Evolutionary conservation across 345 rosid species (phyloP).

Genomic region (Litchi chinensis): DNA sequence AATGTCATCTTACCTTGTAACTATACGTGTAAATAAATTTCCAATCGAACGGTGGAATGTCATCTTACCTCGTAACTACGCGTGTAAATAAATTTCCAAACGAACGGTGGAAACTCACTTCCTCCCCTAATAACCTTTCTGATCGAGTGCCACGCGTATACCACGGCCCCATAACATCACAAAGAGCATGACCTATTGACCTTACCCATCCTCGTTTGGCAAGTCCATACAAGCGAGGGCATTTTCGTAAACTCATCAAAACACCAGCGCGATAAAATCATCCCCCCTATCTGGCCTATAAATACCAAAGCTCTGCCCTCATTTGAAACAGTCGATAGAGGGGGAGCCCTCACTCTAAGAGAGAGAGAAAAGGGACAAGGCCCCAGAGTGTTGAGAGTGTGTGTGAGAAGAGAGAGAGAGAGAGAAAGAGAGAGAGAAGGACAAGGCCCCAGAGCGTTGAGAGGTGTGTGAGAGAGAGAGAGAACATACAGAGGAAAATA

Average conservation of each 20-base stretch:
- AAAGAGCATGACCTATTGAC: not conserved
- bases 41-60: conserved; percentile 10
- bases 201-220: not conserved
- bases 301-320: conserved; percentile 4
- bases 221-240: conserved; percentile 23
- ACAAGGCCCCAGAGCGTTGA: not conserved
- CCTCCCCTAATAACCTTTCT: not conserved
- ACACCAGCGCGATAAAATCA: conserved; percentile 15
- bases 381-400: not conserved
- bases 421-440: not conserved
- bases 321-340: conserved; percentile 12
- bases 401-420: not conserved
- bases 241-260: conserved; percentile 33
- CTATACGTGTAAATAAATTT: too few species aligned
- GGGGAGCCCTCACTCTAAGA: conserved; percentile 12
- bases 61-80: too few species aligned
- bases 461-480: not conserved
- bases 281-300: conserved; percentile 34
- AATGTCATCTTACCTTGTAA: too few species aligned
- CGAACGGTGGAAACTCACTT: conserved; percentile 10
- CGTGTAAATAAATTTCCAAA: not conserved
- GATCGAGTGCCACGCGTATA: conserved; percentile 33
- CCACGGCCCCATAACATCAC: not conserved
- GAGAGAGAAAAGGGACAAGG: conserved; percentile 11
- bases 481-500: not conserved